Conservation (phyloP, 2,329 filamentous ascomycete species). For the Macroventuria anomochaeta region DNA sequence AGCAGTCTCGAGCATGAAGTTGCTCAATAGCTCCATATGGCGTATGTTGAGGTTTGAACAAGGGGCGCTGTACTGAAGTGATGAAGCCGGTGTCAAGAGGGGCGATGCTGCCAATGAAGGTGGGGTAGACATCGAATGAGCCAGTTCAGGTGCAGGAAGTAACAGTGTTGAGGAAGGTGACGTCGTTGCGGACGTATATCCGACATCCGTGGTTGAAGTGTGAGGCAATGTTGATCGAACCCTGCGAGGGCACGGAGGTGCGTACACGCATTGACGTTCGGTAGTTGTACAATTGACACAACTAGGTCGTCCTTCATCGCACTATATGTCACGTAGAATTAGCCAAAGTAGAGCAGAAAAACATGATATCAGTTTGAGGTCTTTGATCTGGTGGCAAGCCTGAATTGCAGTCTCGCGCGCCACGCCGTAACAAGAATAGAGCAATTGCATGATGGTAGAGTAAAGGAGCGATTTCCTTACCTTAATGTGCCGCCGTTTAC, state of each 20-base stretch:
- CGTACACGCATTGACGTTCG: constrained; percentile 25
- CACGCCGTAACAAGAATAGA: too few species aligned
- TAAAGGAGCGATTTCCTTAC: neutral
- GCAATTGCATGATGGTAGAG: neutral
- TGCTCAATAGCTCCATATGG: constrained; percentile 29
- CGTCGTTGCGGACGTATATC: neutral
- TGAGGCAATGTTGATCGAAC: constrained; percentile 8
- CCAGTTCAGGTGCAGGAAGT: neutral
- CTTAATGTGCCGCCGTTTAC: constrained; percentile 35
- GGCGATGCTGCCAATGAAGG: constrained; percentile 5
- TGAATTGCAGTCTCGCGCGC: too few species aligned
- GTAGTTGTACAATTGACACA: constrained; percentile 25
- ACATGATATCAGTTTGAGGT: neutral
- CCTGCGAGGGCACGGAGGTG: constrained; percentile 2
- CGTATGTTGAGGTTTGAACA: constrained; percentile 20
- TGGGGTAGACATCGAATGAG: neutral
- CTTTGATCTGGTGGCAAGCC: too few species aligned
- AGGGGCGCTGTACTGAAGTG: constrained; percentile 4
- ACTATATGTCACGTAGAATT: constrained; percentile 13
- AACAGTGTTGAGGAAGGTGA: neutral
- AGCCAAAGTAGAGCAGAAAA: neutral
- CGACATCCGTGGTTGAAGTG: neutral
- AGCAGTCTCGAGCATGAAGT: constrained; percentile 25
- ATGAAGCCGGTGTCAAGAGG: constrained; percentile 3
- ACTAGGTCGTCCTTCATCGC: constrained; percentile 26